Evolutionary conservation across 441 rosid species (phyloP).

Genomic region (Melastoma candidum): DNA sequence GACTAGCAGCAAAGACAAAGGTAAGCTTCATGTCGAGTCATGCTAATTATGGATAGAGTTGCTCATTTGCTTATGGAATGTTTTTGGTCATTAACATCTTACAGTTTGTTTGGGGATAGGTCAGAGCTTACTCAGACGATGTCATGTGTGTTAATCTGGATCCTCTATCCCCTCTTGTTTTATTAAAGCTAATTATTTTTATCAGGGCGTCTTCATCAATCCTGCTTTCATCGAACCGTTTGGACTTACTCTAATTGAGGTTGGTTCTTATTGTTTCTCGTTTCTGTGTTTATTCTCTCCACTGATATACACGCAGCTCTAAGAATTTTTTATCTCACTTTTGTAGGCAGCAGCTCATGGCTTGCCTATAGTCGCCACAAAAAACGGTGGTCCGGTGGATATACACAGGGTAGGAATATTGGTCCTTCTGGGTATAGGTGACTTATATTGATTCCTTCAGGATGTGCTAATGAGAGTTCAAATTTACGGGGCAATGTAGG

Average conservation of each 20-base stretch:
- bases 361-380: slow-evolving; percentile 6
- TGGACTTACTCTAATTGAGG: slow-evolving; percentile 6
- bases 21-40: background rate
- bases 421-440: background rate
- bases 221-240: slow-evolving; percentile 1
- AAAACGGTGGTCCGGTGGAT: slow-evolving; percentile 9
- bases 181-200: background rate
- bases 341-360: slow-evolving; percentile 8
- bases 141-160: no score
- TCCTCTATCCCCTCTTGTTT: background rate
- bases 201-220: slow-evolving; percentile 10
- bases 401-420: slow-evolving; percentile 1
- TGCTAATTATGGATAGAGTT: no score
- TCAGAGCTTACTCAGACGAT: no score
- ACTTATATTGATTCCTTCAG: background rate
- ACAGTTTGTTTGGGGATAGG: no score
- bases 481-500: slow-evolving; percentile 28
- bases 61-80: no score
- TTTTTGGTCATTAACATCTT: no score
- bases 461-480: no score
- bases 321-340: background rate
- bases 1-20: slow-evolving; percentile 5
- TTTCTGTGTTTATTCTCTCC: no score
- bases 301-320: no score
- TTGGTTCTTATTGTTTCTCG: background rate